Base-by-base conservation (phyloP, 805 yeast genomes). In the Lipomyces spencermartinsiae region DNA sequence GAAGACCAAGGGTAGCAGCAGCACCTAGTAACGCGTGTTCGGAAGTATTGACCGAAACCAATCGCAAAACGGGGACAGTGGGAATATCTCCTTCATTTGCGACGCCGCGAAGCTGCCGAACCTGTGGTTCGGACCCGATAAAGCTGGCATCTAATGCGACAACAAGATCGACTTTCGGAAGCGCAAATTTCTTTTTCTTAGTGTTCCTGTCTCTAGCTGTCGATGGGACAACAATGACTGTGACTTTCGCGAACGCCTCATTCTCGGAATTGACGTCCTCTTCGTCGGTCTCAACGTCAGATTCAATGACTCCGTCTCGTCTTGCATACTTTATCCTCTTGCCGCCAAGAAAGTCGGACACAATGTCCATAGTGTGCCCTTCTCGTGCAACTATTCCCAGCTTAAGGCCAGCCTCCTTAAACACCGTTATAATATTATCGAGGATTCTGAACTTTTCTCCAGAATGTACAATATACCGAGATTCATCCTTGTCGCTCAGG, bases 11-110 rank as follows among this genome's bases (percentile, higher is more conserved):
- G 53, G 63, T 35, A 10, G 62, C 61, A 1, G 74, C 75, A 7
- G 72, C 71, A 33, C 69, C 62, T 16, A 73, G 39, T 37, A 73
- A 53, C 70, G 92, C 88, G 76, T 94, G 98, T 73, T 94, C 97
- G 33, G 92, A 87, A 2, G 97, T 89, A 74, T 91, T 89, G 66
- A 89, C 85, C 1, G 97, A 89, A 2, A 92, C 87, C 31, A 94
- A 80, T 49, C 94, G 80, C 33, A 94, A 75, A 4, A 91, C 80
- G 9, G 92, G 89, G 0, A 90, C 84, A 9, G 63, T 69, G 1
- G 74, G 59, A 59, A 64, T 59, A 14, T 54, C 59, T 25, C 54
- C 67, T 19, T 49, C 69, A 14, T 5, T 19, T n/a, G 55, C 62
- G 8, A 59, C 59, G 70, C 74, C 70, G 65, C 83, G 65, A 62